A percentile compares a stretch with the other conserved stretches of the same genome.
phyloP scores from a whole-genome alignment of 495 filamentous ascomycete species.

The Hypoxylon trugodes region DNA sequence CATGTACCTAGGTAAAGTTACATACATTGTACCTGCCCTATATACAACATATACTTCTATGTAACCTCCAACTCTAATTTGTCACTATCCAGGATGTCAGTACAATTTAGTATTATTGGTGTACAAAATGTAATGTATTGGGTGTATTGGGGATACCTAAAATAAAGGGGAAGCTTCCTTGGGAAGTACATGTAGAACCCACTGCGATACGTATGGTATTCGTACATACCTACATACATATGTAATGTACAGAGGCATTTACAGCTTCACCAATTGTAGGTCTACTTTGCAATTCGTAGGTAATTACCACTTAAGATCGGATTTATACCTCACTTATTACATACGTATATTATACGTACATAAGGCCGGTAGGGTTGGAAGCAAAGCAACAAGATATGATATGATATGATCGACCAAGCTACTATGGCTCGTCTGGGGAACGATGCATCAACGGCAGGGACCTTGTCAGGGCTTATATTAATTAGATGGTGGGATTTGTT shows the following conservation, averaged over 20 bases:
- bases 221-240: neutral
- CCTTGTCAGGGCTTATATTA: slow-evolving; percentile 7
- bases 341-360: slow-evolving; percentile 3
- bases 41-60: too few species aligned
- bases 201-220: neutral
- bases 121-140: too few species aligned
- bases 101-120: too few species aligned
- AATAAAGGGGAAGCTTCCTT: slow-evolving; percentile 6
- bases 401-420: slow-evolving; percentile 16
- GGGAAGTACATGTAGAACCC: too few species aligned
- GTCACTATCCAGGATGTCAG: too few species aligned
- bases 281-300: too few species aligned
- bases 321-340: slow-evolving; percentile 22
- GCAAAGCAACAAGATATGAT: neutral
- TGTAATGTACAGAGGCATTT: too few species aligned
- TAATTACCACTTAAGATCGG: neutral
- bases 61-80: too few species aligned
- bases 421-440: slow-evolving; percentile 30
- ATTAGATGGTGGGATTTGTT: slow-evolving; percentile 9
- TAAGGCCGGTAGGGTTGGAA: neutral
- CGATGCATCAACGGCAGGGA: slow-evolving; percentile 25
- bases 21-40: too few species aligned
- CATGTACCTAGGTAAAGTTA: too few species aligned
- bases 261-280: too few species aligned
- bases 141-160: neutral